phyloP scores from a whole-genome alignment of 2,329 filamentous ascomycete species.

The Xylariaceae sp. region DNA sequence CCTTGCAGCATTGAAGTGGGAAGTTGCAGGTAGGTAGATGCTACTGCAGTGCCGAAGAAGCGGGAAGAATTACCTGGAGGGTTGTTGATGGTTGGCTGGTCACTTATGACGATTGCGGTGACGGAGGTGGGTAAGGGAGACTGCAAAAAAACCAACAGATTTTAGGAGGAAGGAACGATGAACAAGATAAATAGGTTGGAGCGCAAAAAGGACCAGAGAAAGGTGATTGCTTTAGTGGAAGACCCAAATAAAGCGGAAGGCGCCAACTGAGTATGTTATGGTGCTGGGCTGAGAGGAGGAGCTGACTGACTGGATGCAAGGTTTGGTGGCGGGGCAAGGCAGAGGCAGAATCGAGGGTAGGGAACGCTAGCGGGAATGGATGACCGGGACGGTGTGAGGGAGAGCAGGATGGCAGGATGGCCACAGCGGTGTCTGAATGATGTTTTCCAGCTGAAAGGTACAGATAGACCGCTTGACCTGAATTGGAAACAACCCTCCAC shows the following conservation, averaged over 20 bases:
- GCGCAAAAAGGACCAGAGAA: neutral
- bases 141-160: neutral
- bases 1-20: neutral
- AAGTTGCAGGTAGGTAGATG: neutral
- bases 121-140: neutral
- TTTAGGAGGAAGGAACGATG: neutral
- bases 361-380: too few species aligned
- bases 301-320: neutral
- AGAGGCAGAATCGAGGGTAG: neutral
- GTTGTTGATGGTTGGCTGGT: neutral
- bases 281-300: neutral
- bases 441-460: too few species aligned
- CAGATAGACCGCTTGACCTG: too few species aligned
- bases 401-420: too few species aligned
- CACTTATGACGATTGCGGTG: too few species aligned
- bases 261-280: neutral
- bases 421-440: too few species aligned
- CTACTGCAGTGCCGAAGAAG: neutral
- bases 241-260: neutral
- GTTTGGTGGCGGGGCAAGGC: neutral
- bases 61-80: neutral
- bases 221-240: neutral
- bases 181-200: neutral
- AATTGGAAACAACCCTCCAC: too few species aligned
- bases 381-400: too few species aligned